These are phyloP conservation scores for Trifolium subterraneum DNA, from an alignment of 306 rosid species.

Conservation along the genomic window DNA sequence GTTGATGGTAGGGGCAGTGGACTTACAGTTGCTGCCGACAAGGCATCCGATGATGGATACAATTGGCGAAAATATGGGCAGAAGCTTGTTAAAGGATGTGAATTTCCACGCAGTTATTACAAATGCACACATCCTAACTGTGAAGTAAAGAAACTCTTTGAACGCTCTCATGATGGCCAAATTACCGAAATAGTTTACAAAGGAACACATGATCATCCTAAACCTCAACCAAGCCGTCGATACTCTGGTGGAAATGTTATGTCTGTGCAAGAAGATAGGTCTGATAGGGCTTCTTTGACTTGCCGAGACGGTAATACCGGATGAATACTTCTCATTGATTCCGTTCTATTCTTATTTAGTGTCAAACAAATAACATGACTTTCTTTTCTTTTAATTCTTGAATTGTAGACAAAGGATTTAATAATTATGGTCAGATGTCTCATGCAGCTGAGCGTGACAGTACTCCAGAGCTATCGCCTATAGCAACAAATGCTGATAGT, in stretches of 20 bases:
- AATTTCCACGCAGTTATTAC: conserved; percentile 98
- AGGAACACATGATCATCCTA: conserved; percentile 98
- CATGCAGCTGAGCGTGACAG: conserved; percentile 66
- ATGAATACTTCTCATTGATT: conserved; percentile 34
- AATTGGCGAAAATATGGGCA: conserved; percentile 99
- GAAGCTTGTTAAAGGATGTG: conserved; percentile 96
- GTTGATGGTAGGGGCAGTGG: conserved; percentile 67
- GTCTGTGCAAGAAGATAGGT: conserved; percentile 74
- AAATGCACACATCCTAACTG: conserved; percentile 97
- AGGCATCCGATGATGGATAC: conserved; percentile 89
- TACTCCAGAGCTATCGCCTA: conserved; percentile 71
- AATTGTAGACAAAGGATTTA: conserved; percentile 60
- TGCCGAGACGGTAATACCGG: conserved; percentile 73
- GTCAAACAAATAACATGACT: conserved; percentile 28
- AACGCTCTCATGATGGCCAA: conserved; percentile 95
- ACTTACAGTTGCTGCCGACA: conserved; percentile 59
- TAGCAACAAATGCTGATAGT: conserved; percentile 61
- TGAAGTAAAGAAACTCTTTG: conserved; percentile 98
- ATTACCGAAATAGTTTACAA: conserved; percentile 95
- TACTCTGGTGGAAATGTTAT: conserved; percentile 65
- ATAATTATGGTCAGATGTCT: conserved; percentile 63
- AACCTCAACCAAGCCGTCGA: conserved; percentile 94
- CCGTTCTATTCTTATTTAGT: conserved; percentile 9
- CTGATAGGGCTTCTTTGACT: conserved; percentile 69
- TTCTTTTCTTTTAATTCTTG: conserved; percentile 39